These are phyloP conservation scores for Pulveroboletus frians DNA, from an alignment of 768 basidiomycete species.

Conservation along the genomic window DNA sequence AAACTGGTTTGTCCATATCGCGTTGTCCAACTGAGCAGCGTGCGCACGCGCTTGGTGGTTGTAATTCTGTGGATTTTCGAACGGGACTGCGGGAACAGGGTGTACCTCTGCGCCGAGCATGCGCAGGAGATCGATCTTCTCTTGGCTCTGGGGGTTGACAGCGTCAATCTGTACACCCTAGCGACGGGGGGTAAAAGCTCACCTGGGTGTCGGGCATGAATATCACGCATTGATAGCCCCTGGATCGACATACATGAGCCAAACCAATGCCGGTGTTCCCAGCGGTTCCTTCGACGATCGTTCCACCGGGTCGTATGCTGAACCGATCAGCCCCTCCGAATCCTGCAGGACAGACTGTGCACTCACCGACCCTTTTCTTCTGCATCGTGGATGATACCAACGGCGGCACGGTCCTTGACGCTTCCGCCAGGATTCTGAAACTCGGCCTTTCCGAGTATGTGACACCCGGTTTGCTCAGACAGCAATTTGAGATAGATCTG, in stretches of 20 bases:
- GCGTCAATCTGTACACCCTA: neutral
- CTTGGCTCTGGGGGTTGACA: slow-evolving; percentile 67
- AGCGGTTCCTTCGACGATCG: slow-evolving; percentile 95
- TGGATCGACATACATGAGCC: slow-evolving; percentile 88
- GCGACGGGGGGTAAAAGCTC: slow-evolving; percentile 3
- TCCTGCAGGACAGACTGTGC: neutral
- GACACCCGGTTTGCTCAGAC: slow-evolving; percentile 77
- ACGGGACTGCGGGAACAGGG: slow-evolving; percentile 94
- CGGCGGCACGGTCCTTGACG: slow-evolving; percentile 95
- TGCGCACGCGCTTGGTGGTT: slow-evolving; percentile 95
- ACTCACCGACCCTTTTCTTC: slow-evolving; percentile 78
- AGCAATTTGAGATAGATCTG: slow-evolving; percentile 81
- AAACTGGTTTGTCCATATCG: slow-evolving; percentile 97
- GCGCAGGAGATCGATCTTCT: slow-evolving; percentile 94
- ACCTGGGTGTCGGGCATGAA: slow-evolving; percentile 98
- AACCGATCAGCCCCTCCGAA: neutral
- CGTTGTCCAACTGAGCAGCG: slow-evolving; percentile 67
- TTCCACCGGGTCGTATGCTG: slow-evolving; percentile 88
- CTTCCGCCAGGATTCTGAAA: slow-evolving; percentile 98
- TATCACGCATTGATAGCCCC: slow-evolving; percentile 96
- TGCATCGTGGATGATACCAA: slow-evolving; percentile 82
- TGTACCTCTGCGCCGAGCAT: slow-evolving; percentile 98
- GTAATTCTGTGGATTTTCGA: slow-evolving; percentile 92
- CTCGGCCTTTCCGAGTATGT: slow-evolving; percentile 94
- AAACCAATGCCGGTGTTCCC: slow-evolving; percentile 98